phyloP scores from a whole-genome alignment of 805 yeast genomes.

The Yamadazyma phyllophila region DNA sequence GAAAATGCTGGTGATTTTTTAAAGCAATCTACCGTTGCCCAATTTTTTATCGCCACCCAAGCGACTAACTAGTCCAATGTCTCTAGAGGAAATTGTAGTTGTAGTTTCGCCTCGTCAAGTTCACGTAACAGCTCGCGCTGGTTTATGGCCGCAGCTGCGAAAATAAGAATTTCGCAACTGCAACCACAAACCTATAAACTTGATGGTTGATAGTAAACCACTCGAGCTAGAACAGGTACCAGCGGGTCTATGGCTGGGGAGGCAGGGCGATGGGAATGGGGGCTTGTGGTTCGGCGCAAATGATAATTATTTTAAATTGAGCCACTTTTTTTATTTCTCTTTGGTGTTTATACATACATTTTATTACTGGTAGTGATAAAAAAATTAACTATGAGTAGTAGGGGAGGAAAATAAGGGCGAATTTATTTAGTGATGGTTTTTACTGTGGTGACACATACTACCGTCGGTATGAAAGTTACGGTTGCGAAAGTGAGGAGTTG shows the following conservation, averaged over 20 bases:
- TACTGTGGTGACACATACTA: constrained; percentile 12
- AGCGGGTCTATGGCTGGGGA: too few relatives aligned
- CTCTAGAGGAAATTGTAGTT: too few relatives aligned
- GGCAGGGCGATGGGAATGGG: neutral
- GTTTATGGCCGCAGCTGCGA: constrained; percentile 2
- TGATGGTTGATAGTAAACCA: neutral
- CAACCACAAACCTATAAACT: neutral
- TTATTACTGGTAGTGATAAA: constrained; percentile 2
- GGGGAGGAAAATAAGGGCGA: constrained; percentile 4
- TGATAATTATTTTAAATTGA: neutral
- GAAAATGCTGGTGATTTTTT: neutral
- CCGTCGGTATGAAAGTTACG: constrained; percentile 12
- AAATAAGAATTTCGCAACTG: constrained; percentile 8
- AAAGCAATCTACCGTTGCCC: neutral
- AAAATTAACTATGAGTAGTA: constrained; percentile 2
- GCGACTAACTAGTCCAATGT: too few relatives aligned
- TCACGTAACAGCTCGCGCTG: neutral
- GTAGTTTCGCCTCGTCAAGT: neutral
- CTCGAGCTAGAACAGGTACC: too few relatives aligned
- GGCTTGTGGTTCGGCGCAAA: neutral
- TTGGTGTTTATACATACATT: constrained; percentile 5
- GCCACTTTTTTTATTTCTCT: neutral
- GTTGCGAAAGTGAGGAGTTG: too few relatives aligned
- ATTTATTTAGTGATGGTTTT: constrained; percentile 11
- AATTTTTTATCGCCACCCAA: too few relatives aligned